phyloP scores from a whole-genome alignment of 495 filamentous ascomycete genomes.

The Margaritispora aquatica region DNA sequence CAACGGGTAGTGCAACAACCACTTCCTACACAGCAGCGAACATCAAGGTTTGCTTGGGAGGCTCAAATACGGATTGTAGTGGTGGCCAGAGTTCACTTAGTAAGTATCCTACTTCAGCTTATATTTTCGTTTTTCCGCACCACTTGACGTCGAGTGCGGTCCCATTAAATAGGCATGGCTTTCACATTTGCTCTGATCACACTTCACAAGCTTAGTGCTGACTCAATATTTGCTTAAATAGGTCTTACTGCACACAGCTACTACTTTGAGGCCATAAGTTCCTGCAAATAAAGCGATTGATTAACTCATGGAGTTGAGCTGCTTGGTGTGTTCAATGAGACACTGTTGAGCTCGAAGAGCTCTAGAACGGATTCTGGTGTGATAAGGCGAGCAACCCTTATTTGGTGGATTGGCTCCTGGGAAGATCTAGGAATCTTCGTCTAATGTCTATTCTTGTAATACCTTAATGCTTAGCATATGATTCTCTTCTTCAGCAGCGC shows the following conservation, averaged over 20 bases:
- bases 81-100: constrained; percentile 26
- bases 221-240: no score
- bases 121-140: no score
- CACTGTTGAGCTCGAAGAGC: no score
- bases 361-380: not conserved
- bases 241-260: constrained; percentile 25
- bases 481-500: not conserved
- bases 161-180: no score
- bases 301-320: no score
- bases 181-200: no score
- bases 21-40: constrained; percentile 23
- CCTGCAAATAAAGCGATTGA: constrained; percentile 8
- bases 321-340: no score
- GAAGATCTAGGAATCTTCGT: not conserved
- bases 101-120: no score
- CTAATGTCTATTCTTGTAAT: not conserved
- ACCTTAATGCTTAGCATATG: not conserved
- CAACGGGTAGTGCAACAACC: constrained; percentile 18
- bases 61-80: constrained; percentile 34
- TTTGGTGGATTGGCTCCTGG: not conserved
- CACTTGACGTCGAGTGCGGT: no score
- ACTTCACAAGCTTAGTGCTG: no score
- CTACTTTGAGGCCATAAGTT: constrained; percentile 32
- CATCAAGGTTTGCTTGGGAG: constrained; percentile 33
- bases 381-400: not conserved